These are phyloP conservation scores for Capronia coronata DNA, from an alignment of 2,329 filamentous ascomycete species.

Conservation along the genomic window DNA sequence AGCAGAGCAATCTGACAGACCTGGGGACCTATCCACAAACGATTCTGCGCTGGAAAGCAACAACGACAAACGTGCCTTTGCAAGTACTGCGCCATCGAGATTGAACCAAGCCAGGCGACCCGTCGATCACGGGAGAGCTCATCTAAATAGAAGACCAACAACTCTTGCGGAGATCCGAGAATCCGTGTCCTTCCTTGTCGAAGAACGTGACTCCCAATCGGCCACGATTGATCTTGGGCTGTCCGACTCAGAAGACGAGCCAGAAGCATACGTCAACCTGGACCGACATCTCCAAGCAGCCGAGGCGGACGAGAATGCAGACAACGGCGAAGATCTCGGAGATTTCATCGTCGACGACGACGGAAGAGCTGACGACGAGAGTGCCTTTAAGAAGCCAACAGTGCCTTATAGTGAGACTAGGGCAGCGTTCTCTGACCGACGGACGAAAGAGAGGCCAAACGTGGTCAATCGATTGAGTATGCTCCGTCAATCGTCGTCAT, in stretches of 20 bases:
- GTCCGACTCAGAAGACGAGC: slow-evolving; percentile 37
- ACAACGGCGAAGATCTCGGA: slow-evolving; percentile 38
- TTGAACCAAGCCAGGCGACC: slow-evolving; percentile 53
- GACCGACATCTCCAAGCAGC: slow-evolving; percentile 48
- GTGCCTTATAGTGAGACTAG: slow-evolving; percentile 18
- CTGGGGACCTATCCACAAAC: slow-evolving; percentile 36
- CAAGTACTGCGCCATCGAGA: slow-evolving; percentile 42
- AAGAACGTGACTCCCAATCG: slow-evolving; percentile 45
- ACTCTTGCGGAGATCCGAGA: slow-evolving; percentile 75
- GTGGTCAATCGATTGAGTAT: slow-evolving; percentile 42
- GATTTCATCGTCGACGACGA: slow-evolving; percentile 30
- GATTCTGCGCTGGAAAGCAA: no score
- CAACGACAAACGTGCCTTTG: slow-evolving; percentile 33
- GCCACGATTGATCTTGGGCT: slow-evolving; percentile 46
- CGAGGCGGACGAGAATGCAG: slow-evolving; percentile 47
- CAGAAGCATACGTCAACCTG: slow-evolving; percentile 38
- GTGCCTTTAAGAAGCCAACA: slow-evolving; percentile 29
- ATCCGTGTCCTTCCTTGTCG: slow-evolving; percentile 75
- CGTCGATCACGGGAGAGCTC: slow-evolving; percentile 59
- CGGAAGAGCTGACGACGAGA: slow-evolving; percentile 28
- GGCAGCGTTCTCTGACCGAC: slow-evolving; percentile 30
- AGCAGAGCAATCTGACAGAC: slow-evolving; percentile 32
- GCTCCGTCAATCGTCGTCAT: slow-evolving; percentile 42
- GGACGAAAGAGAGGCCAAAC: slow-evolving; percentile 35
- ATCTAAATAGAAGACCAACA: slow-evolving; percentile 64